Conservation (phyloP, 176 grass and related monocot genomes). For the Saccharum officinarum region DNA sequence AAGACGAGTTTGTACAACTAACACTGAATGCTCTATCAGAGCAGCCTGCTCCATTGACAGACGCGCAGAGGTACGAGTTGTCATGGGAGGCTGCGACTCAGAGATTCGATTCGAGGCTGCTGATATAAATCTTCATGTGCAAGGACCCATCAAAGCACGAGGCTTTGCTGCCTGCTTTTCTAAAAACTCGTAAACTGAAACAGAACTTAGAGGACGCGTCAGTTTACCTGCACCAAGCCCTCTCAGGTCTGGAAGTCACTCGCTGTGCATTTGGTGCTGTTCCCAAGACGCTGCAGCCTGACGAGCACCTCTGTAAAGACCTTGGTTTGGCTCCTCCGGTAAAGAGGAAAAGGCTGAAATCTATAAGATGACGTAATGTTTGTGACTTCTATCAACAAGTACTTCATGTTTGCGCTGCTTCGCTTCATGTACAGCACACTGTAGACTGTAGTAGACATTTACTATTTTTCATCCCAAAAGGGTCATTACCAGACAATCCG, state of each 20-base stretch:
- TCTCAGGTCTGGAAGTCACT: conserved; percentile 70
- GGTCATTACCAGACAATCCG: too few relatives aligned
- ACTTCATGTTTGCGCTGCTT: not conserved
- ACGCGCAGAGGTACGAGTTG: conserved; percentile 55
- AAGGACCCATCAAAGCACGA: conserved; percentile 37
- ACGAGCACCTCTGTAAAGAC: conserved; percentile 65
- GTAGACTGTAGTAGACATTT: not conserved
- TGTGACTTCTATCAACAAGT: not conserved
- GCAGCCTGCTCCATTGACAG: conserved; percentile 70
- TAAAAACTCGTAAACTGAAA: conserved; percentile 61
- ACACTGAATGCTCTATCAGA: conserved; percentile 64
- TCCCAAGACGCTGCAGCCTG: conserved; percentile 74
- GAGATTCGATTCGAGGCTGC: conserved; percentile 69
- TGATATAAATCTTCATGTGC: conserved; percentile 40
- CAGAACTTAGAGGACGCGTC: conserved; percentile 70
- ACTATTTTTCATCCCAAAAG: not conserved
- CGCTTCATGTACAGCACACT: conserved; percentile 12
- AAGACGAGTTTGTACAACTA: conserved; percentile 80
- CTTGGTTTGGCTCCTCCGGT: conserved; percentile 52
- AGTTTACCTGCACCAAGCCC: conserved; percentile 71
- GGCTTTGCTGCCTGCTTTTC: conserved; percentile 45
- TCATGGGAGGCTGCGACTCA: conserved; percentile 93
- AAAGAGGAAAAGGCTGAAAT: conserved; percentile 30
- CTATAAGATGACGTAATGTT: conserved; percentile 27
- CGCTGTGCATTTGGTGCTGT: conserved; percentile 72